Evolutionary conservation across 257 asterid species (phyloP).

Genomic region (Fraxinus pennsylvanica): DNA sequence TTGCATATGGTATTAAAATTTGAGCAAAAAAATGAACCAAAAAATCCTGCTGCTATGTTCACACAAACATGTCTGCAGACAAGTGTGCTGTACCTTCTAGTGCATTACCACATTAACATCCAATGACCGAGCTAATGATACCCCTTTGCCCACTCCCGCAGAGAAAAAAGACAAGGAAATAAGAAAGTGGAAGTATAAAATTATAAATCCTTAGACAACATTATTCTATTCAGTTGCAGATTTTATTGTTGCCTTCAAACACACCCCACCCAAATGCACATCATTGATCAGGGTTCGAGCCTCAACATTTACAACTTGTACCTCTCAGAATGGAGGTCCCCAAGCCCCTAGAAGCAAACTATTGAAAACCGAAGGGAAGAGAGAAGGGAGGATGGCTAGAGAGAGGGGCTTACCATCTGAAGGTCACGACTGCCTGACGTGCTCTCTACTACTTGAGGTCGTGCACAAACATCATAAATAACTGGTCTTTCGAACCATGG

Average conservation of each 20-base stretch:
- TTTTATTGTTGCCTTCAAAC: no score
- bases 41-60: neutral
- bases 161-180: no score
- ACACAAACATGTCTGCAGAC: neutral
- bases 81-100: neutral
- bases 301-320: neutral
- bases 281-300: no score
- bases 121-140: no score
- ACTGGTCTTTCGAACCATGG: constrained; percentile 63
- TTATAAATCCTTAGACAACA: no score
- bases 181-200: no score
- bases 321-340: neutral
- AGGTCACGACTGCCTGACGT: constrained; percentile 65
- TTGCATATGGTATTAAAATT: neutral
- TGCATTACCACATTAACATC: neutral
- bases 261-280: no score
- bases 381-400: neutral
- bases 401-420: constrained; percentile 49
- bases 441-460: constrained; percentile 52
- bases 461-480: constrained; percentile 48
- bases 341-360: neutral
- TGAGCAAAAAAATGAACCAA: neutral
- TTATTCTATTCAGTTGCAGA: no score
- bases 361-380: neutral
- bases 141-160: no score